Base-by-base conservation (phyloP, 345 rosid species). In the Mallotus nudiflorus region DNA sequence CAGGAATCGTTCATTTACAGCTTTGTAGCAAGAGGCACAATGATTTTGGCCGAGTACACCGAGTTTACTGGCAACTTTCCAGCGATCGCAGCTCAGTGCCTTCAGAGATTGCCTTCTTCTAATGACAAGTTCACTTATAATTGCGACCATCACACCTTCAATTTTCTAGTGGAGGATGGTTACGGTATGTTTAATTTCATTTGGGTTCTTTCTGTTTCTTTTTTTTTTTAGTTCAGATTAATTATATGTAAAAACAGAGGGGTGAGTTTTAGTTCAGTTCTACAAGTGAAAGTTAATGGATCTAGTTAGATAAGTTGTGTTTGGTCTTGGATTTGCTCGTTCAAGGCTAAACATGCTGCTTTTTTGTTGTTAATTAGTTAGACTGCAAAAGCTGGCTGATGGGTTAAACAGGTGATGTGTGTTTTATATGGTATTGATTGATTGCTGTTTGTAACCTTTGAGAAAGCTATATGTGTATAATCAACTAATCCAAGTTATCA, bases 1-100 rank as follows among this genome's bases (percentile, higher is more conserved):
- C 91, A 86, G 68, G 97, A 90, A 75, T 89, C 93, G 76, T 94
- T 91, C 79, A 94, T 94, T 48, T 94, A 94, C 90, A 84, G 98
- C 88, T 91, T 94, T 79, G 97, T 91, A 61, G 98, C 97, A 0
- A 83, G 98, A 72, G 98, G 98, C 49, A 94, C 98, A 19, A 82
- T 91, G 95, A 73, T 94, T 40, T 72, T 94, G 68, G 92, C 95
- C 4, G 98, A 94, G 85, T 91, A 90, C 79, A 91, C 98, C 14
- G 93, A 95, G 87, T 95, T 91, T 90, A 91, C 98, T 8, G 93
- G 98, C 39, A 91, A 91, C 87, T 94, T 94, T 78, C 98, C 98
- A 18, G 96, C 97, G 52, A 94, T 94, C 63, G 97, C 98, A 18
- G 77, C 95, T 58, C 98, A 94, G 83, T 94, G 98, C 72, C 87